Evolutionary conservation across 2,329 filamentous ascomycete genomes (phyloP).

Genomic region (Alternaria conjuncta): DNA sequence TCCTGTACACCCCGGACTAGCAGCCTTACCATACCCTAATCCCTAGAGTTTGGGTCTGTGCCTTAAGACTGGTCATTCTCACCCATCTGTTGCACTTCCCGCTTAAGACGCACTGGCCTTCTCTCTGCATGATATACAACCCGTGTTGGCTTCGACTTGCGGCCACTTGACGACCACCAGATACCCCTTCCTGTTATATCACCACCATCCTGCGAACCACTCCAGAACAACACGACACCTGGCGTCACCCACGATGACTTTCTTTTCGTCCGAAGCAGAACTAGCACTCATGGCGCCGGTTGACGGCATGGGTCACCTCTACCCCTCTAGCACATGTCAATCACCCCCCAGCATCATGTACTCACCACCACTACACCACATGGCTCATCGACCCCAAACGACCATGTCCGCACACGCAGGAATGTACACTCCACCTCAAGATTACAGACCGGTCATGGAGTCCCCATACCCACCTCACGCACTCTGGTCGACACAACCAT

Average conservation of each 20-base stretch:
- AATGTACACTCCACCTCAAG: conserved; percentile 39
- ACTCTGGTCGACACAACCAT: conserved; percentile 41
- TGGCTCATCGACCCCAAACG: conserved; percentile 32
- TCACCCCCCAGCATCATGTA: conserved; percentile 49
- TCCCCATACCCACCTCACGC: conserved; percentile 44
- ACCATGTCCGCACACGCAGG: conserved; percentile 31
- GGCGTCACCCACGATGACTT: conserved; percentile 35
- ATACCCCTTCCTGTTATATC: conserved; percentile 15
- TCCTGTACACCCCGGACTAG: conserved; percentile 41
- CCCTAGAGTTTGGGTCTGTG: conserved; percentile 34
- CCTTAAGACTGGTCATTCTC: conserved; percentile 40
- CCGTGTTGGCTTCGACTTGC: conserved; percentile 29
- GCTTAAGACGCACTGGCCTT: conserved; percentile 38
- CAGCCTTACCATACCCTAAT: conserved; percentile 38
- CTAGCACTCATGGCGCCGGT: conserved; percentile 46
- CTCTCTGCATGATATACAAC: conserved; percentile 37
- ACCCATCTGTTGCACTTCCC: conserved; percentile 32
- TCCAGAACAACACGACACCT: conserved; percentile 4
- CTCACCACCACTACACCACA: conserved; percentile 44
- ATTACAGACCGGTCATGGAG: conserved; percentile 38
- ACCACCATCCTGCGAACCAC: conserved; percentile 9
- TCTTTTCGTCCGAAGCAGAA: conserved; percentile 47
- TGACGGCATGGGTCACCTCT: conserved; percentile 43
- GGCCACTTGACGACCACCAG: conserved; percentile 23
- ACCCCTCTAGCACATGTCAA: conserved; percentile 46